These are phyloP conservation scores for baker's yeast (Saccharomyces cerevisiae) DNA, from an alignment of 805 yeast species.

Conservation along the genomic window DNA sequence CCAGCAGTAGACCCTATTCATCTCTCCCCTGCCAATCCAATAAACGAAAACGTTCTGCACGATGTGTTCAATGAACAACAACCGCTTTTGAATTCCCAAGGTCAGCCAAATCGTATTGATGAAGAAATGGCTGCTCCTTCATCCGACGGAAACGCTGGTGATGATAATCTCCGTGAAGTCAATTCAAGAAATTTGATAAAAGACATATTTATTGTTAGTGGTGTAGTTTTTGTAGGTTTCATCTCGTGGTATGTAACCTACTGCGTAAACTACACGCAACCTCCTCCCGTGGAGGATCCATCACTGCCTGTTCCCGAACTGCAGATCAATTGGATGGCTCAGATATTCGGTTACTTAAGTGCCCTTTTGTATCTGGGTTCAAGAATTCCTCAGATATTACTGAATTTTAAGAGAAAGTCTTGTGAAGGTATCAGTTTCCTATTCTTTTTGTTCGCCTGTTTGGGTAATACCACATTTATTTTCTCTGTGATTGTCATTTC, in stretches of 20 bases:
- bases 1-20: conserved; percentile 58
- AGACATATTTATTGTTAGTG: background rate
- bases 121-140: background rate
- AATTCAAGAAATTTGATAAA: background rate
- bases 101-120: background rate
- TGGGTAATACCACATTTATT: conserved; percentile 89
- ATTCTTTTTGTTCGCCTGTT: conserved; percentile 89
- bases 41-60: conserved; percentile 58
- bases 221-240: background rate
- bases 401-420: conserved; percentile 79
- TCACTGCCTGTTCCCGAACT: conserved; percentile 35
- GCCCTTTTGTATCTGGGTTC: conserved; percentile 77
- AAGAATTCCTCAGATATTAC: conserved; percentile 81
- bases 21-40: conserved; percentile 82
- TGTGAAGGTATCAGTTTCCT: conserved; percentile 93
- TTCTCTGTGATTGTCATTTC: conserved; percentile 74
- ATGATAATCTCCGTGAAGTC: background rate
- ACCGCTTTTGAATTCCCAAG: conserved; percentile 16
- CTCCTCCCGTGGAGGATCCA: conserved; percentile 2
- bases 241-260: background rate
- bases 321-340: conserved; percentile 70
- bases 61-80: conserved; percentile 33
- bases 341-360: conserved; percentile 74
- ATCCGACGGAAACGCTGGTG: background rate
- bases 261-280: background rate